A percentile compares a stretch with the other conserved stretches of the same genome.
phyloP scores from a whole-genome alignment of 768 basidiomycete genomes.

The Lactarius psammicola region DNA sequence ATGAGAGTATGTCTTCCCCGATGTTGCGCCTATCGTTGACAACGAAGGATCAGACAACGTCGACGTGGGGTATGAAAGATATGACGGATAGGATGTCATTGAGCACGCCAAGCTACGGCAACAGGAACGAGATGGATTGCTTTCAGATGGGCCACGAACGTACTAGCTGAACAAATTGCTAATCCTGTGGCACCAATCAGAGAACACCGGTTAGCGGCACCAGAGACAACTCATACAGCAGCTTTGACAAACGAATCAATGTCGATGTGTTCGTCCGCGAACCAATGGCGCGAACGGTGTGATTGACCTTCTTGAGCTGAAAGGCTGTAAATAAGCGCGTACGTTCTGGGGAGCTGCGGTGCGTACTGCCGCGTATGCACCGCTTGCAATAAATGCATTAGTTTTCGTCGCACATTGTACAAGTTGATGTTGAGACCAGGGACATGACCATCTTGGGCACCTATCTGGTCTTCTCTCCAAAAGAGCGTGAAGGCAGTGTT shows the following conservation, averaged over 20 bases:
- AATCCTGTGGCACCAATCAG: constrained; percentile 53
- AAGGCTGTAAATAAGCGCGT: constrained; percentile 20
- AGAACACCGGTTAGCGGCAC: constrained; percentile 5
- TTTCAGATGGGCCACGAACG: constrained; percentile 46
- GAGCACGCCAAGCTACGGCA: constrained; percentile 84
- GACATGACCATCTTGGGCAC: too few relatives aligned
- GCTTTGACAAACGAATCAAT: constrained; percentile 79
- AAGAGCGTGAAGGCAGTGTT: constrained; percentile 83
- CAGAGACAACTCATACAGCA: constrained; percentile 53
- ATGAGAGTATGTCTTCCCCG: too few relatives aligned
- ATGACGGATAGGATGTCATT: constrained; percentile 96
- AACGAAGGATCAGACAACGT: constrained; percentile 88
- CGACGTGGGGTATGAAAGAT: constrained; percentile 88
- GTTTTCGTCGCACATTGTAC: too few relatives aligned
- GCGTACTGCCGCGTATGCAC: constrained; percentile 88
- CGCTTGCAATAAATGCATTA: too few relatives aligned
- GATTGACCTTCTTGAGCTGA: constrained; percentile 81
- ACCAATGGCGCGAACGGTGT: constrained; percentile 84
- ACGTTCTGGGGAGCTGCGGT: not conserved
- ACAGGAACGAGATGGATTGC: constrained; percentile 70
- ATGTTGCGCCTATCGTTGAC: too few relatives aligned
- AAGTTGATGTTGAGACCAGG: too few relatives aligned
- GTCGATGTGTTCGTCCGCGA: constrained; percentile 58
- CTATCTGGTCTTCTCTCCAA: too few relatives aligned
- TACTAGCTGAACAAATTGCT: constrained; percentile 41